Conservation (phyloP, 2,329 filamentous ascomycete species). For the Alternaria triticimaculans region DNA sequence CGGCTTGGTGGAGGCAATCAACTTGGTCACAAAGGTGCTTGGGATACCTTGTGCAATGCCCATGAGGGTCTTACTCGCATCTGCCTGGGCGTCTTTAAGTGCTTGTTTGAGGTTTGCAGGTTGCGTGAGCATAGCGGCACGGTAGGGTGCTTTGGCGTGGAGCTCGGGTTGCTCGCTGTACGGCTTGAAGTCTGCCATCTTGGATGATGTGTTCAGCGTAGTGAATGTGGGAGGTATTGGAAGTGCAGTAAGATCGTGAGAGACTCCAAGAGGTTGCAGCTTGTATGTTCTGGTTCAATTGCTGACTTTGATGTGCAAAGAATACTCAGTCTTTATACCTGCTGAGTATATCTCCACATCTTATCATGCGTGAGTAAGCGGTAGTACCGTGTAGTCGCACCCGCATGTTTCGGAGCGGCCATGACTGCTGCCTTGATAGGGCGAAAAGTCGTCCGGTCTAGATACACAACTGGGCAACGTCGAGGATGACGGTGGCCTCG, state of each 20-base stretch:
- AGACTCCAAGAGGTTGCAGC: background rate
- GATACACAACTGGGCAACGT: background rate
- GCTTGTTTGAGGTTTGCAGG: slow-evolving; percentile 32
- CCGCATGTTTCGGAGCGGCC: background rate
- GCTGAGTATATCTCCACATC: background rate
- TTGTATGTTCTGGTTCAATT: background rate
- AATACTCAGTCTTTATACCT: background rate
- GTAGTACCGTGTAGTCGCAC: background rate
- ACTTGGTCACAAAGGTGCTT: slow-evolving; percentile 34
- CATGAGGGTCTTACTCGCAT: slow-evolving; percentile 32
- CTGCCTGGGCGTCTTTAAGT: slow-evolving; percentile 28
- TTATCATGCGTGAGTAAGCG: background rate
- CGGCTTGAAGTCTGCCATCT: slow-evolving; percentile 26
- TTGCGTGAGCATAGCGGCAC: slow-evolving; percentile 30
- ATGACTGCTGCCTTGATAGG: background rate
- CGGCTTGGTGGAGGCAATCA: slow-evolving; percentile 34
- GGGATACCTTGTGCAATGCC: slow-evolving; percentile 37
- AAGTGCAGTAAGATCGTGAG: background rate
- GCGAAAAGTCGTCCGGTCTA: background rate
- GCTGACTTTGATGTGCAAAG: background rate
- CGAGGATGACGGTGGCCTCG: background rate
- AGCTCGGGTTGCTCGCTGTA: slow-evolving; percentile 33
- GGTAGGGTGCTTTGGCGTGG: slow-evolving; percentile 30
- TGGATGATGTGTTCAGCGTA: background rate
- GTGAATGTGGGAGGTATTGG: background rate